phyloP scores from a whole-genome alignment of 2,329 filamentous ascomycete genomes.

The Colletotrichum viniferum region DNA sequence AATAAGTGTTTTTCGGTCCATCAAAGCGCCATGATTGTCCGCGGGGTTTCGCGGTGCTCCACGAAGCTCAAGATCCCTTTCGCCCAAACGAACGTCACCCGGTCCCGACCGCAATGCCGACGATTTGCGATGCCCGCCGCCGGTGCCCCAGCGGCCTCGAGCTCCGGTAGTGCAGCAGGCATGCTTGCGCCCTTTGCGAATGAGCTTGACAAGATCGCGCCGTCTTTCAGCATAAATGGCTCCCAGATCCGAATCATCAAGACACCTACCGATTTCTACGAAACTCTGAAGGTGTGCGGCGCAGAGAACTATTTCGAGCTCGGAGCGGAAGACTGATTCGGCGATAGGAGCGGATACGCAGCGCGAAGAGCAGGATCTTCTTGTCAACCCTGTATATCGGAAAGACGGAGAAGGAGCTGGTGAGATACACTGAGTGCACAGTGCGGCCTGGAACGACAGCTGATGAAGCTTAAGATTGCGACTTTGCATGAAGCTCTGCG shows the following conservation, averaged over 20 bases:
- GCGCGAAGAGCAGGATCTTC: conserved; percentile 81
- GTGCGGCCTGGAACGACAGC: neutral
- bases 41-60: conserved; percentile 35
- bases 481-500: conserved; percentile 78
- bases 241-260: conserved; percentile 81
- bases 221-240: conserved; percentile 85
- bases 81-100: neutral
- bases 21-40: conserved; percentile 35
- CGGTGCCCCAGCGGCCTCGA: conserved; percentile 12
- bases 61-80: conserved; percentile 24
- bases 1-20: neutral
- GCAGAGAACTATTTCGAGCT: neutral
- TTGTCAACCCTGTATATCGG: conserved; percentile 97
- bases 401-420: conserved; percentile 87
- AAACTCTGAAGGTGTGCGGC: conserved; percentile 77
- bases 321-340: neutral
- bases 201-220: conserved; percentile 87
- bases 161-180: conserved; percentile 36
- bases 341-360: conserved; percentile 75
- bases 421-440: conserved; percentile 34
- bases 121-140: conserved; percentile 20
- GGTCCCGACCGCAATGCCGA: conserved; percentile 19
- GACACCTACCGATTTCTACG: conserved; percentile 88
- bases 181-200: conserved; percentile 59
- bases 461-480: conserved; percentile 62